These are phyloP conservation scores for Colletotrichum lentis DNA, from an alignment of 2,329 filamentous ascomycete genomes.

Conservation along the genomic window DNA sequence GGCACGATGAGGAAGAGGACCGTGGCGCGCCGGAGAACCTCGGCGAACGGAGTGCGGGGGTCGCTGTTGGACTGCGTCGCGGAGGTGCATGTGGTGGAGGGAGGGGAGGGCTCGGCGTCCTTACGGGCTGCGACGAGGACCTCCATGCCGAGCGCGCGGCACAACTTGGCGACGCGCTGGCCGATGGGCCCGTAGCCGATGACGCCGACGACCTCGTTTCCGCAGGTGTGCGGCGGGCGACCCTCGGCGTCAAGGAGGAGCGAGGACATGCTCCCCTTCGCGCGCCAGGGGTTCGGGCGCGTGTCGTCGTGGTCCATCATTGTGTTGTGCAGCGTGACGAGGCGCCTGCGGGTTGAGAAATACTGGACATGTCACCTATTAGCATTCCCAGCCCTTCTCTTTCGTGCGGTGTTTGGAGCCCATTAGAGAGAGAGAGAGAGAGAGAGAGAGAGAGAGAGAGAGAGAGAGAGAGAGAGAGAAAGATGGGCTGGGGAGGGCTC, in stretches of 20 bases:
- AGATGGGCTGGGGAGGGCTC: not conserved
- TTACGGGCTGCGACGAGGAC: constrained; percentile 42
- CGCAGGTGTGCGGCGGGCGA: constrained; percentile 42
- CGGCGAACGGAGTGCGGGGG: constrained; percentile 36
- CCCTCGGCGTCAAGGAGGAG: constrained; percentile 38
- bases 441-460: too few relatives aligned
- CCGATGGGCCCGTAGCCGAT: constrained; percentile 44
- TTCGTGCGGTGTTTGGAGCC: not conserved
- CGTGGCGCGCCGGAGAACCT: constrained; percentile 41
- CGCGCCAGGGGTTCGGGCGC: constrained; percentile 37
- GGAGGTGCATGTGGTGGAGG: not conserved
- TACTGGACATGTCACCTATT: constrained; percentile 21
- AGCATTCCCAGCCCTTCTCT: not conserved
- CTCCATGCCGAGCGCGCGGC: constrained; percentile 40
- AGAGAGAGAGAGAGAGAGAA: not conserved
- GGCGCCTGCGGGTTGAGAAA: constrained; percentile 40
- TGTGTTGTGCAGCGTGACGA: constrained; percentile 39
- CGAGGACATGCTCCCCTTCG: constrained; percentile 36
- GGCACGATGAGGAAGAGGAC: constrained; percentile 43
- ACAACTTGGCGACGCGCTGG: constrained; percentile 40
- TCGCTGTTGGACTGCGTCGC: not conserved
- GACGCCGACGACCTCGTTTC: constrained; percentile 43
- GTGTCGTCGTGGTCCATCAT: constrained; percentile 33
- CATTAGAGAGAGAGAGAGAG: not conserved
- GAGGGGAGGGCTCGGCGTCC: not conserved